Conservation (phyloP, 202 grass and related monocot genomes). For the Panicum hallii region DNA sequence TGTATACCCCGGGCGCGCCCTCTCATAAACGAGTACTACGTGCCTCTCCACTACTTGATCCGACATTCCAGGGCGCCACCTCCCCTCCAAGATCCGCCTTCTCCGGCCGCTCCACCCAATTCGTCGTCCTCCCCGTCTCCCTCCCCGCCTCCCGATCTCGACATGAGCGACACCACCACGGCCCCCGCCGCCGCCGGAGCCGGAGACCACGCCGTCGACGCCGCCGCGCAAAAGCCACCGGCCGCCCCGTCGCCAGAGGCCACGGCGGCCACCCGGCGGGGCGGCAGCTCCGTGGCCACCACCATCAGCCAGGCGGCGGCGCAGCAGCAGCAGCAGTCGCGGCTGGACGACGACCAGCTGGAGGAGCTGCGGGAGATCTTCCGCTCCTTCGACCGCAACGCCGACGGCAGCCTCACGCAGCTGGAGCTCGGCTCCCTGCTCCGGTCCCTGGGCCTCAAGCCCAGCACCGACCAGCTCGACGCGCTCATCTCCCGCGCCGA, state of each 20-base stretch:
- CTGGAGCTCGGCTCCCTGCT: conserved; percentile 91
- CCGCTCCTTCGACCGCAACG: conserved; percentile 91
- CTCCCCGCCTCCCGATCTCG: conserved; percentile 29
- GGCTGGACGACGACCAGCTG: conserved; percentile 70
- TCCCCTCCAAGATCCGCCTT: conserved; percentile 31
- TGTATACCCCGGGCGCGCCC: background rate
- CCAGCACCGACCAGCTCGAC: conserved; percentile 73
- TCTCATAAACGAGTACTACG: background rate
- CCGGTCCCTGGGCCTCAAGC: conserved; percentile 79
- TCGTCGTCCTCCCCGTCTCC: background rate
- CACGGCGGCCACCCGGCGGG: background rate
- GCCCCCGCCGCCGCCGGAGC: conserved; percentile 13
- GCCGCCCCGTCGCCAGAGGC: conserved; percentile 13
- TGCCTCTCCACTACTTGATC: conserved; percentile 3
- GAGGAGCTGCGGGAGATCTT: conserved; percentile 89
- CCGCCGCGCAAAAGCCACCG: conserved; percentile 5
- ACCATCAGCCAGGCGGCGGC: conserved; percentile 22
- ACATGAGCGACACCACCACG: conserved; percentile 53
- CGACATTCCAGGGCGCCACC: conserved; percentile 14
- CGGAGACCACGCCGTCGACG: conserved; percentile 14
- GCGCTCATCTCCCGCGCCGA: conserved; percentile 77
- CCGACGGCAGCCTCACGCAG: conserved; percentile 88
- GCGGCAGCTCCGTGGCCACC: conserved; percentile 4
- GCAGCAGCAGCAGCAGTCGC: conserved; percentile 6
- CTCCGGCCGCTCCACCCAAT: conserved; percentile 37